Conservation (phyloP, 2,329 filamentous ascomycete species). For the Fonsecaea erecta region DNA sequence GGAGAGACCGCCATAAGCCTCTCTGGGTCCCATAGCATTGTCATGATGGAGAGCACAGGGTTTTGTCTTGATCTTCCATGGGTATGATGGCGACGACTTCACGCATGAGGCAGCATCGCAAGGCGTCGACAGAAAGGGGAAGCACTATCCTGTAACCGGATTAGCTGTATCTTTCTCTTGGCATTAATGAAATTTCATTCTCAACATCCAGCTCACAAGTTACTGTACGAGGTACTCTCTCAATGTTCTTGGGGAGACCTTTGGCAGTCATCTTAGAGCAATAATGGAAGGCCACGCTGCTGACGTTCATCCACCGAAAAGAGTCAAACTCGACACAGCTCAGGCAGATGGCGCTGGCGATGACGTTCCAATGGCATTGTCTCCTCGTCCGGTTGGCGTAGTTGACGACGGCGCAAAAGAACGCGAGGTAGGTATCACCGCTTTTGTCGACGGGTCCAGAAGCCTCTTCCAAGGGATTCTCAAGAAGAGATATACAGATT, state of each 20-base stretch:
- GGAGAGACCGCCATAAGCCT: not conserved
- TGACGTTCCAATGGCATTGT: not conserved
- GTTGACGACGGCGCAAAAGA: constrained; percentile 43
- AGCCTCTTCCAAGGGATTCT: constrained; percentile 66
- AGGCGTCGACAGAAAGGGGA: not conserved
- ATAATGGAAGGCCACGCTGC: constrained; percentile 7
- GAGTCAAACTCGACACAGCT: constrained; percentile 35
- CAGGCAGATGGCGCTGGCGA: not conserved
- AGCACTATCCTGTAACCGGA: not conserved
- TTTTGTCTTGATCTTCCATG: no score
- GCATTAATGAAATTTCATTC: constrained; percentile 10
- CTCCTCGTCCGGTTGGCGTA: not conserved
- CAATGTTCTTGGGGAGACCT: not conserved
- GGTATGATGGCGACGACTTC: not conserved
- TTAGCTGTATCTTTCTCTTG: constrained; percentile 16
- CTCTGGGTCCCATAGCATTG: not conserved
- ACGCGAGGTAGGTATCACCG: constrained; percentile 63
- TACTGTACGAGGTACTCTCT: not conserved
- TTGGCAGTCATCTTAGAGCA: not conserved
- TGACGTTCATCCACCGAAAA: constrained; percentile 30
- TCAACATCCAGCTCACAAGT: not conserved
- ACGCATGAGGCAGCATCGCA: not conserved
- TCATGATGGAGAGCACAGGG: no score
- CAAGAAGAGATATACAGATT: constrained; percentile 86
- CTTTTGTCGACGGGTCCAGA: constrained; percentile 63